phyloP scores from a whole-genome alignment of 495 filamentous ascomycete genomes.

The Amorphotheca resinae region DNA sequence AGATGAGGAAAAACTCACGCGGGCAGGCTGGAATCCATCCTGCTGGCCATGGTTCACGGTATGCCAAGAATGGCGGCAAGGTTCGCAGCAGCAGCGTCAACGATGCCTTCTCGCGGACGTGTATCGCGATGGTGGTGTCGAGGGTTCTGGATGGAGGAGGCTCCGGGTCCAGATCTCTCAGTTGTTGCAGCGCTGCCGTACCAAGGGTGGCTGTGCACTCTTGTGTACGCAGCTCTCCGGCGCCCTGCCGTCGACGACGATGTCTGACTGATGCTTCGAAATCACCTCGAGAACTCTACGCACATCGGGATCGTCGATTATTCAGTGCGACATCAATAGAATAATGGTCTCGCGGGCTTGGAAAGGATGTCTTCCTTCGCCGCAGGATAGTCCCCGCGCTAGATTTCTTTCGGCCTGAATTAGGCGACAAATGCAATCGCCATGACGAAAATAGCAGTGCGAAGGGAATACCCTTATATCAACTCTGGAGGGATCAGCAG shows the following conservation, averaged over 20 bases:
- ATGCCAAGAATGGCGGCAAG: conserved; percentile 19
- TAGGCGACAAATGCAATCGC: background rate
- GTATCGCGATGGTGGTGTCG: no score
- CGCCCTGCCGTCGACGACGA: background rate
- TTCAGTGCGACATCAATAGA: background rate
- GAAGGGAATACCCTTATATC: no score
- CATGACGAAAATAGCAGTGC: no score
- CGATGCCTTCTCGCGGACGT: no score
- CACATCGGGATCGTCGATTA: background rate
- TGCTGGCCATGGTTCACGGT: conserved; percentile 27
- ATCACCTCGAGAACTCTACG: background rate
- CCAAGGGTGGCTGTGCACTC: conserved; percentile 15
- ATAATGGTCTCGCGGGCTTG: background rate
- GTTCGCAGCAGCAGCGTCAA: conserved; percentile 17
- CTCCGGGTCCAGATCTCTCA: conserved; percentile 2
- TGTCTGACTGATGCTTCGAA: background rate
- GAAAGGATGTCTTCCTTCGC: background rate
- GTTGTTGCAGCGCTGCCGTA: background rate
- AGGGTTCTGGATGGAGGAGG: background rate
- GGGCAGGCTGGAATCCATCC: conserved; percentile 48
- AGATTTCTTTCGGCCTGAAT: background rate
- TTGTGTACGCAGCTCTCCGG: background rate
- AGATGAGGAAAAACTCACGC: conserved; percentile 30
- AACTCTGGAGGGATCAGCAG: no score
- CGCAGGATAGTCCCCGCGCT: background rate